Base-by-base conservation (phyloP, 2,329 filamentous ascomycete species). In the Epicoccum sorghinum region DNA sequence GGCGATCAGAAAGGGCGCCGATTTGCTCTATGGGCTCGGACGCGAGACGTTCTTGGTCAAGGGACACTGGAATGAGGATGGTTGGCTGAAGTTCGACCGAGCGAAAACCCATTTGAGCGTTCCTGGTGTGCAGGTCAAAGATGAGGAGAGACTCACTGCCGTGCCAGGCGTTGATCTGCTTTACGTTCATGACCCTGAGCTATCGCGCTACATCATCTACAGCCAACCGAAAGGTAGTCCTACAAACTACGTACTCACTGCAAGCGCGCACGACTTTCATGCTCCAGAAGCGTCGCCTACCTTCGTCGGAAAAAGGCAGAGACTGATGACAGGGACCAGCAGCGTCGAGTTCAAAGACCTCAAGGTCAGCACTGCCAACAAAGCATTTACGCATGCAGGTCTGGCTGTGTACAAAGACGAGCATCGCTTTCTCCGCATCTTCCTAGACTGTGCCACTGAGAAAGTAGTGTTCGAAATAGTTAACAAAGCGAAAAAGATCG, bases 351-450 rank as follows among this genome's bases (percentile, higher is more conserved):
- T 58, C 14, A 27, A 8, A 9, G 29, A 42, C 13, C 8, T 23
- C 4, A 4, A 25, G 18, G 12, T 39, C 18, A 7, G 18, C 18
- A 13, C 10, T 2, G 35, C 24, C 7, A 13, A 10, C 42, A 13
- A 8, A 24, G 14, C n/a, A 29, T 9, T 9, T 24, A 12, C 45
- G 7, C 7, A 33, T 4, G 47, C 54, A 27, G 60, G 60, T 12
- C 12, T 61, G 4, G 52, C 48, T 2, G 35, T 61, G 4, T 65
- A 57, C 52, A 63, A 63, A 51, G 60, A 65, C 35, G 60, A 65
- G 30, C 52, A 62, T 25, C 58, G 60, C n/a, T 61, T 56, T 35
- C 14, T 63, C 9, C 49, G 47, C 0, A 44, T 64, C n/a, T 57
- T 29, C 36, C 1, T 40, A 45, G n/a, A 22, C 41, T 7, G 14